Evolutionary conservation across 331 rosid species (phyloP), one percentile per base, ranked within the genome.

Genomic region (Cydonia oblonga): DNA sequence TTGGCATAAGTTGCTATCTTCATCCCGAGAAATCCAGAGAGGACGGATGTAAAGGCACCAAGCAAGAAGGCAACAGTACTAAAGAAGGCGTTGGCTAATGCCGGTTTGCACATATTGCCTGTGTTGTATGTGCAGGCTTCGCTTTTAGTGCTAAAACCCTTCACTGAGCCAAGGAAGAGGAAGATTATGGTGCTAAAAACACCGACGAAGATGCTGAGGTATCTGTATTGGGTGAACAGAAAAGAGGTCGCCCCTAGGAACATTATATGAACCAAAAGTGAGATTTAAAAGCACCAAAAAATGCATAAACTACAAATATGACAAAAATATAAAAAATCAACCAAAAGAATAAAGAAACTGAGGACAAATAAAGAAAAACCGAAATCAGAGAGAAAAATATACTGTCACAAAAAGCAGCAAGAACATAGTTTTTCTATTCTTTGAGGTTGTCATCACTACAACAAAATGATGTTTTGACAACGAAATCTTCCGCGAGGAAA

Each of bases 1-100:
- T 89, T 89, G 69, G 86, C 96, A 75, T 88, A 87, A 10, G 88
- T 86, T 0, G 92, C 96, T 23, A 90, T 84, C 78, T 90, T 90
- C 90, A 87, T 90, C 68, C 90, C 91, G 9, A 84, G 87, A 67
- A 86, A 90, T 23, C 86, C 93, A 3, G 88, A 87, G 4, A 86
- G 84, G 68, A 86, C 87, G 2, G 91, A 86, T 13, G 91, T 88
- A 22, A 88, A 3, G 68, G 87, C 87, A 64, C 91, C 96, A 6
- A 86, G 85, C 70, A 86, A 86, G 83, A 87, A 90, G 49, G 91
- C 89, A 57, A 84, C 25, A 19, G 89, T 83, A 75, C 68, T 86
- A 63, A 85, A 87, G 60, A 81, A 0, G 57, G 91, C 91, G 69
- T 81, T 90, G 73, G 96, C 92, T 56, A 84, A 72, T 60, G 92